Evolutionary conservation across 225 moss, liverwort and hornwort genomes (phyloP).

Genomic region (Lunularia cruciata): DNA sequence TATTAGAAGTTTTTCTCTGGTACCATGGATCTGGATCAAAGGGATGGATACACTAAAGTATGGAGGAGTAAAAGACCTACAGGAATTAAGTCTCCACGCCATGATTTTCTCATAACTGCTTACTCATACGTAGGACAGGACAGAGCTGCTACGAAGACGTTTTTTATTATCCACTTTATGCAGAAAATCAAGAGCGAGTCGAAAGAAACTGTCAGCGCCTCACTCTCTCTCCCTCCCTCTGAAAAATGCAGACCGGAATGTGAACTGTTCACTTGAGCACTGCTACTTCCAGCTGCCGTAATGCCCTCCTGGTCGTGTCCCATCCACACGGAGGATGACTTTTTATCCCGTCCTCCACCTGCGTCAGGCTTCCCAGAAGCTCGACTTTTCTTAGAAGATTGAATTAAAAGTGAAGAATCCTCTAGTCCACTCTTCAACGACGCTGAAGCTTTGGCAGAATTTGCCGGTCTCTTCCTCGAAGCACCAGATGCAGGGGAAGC

Average conservation of each 20-base stretch:
- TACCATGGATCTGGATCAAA: conserved; percentile 7
- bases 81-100: conserved; percentile 20
- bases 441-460: conserved; percentile 40
- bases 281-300: conserved; percentile 61
- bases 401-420: conserved; percentile 35
- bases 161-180: conserved; percentile 21
- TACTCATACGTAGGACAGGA: conserved; percentile 18
- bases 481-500: conserved; percentile 55
- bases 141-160: conserved; percentile 21
- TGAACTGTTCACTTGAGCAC: conserved; percentile 42
- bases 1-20: background rate
- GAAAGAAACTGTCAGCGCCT: conserved; percentile 27
- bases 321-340: conserved; percentile 53
- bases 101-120: conserved; percentile 20
- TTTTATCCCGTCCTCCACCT: conserved; percentile 50
- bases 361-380: conserved; percentile 57
- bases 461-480: conserved; percentile 72
- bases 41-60: conserved; percentile 17
- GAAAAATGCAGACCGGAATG: conserved; percentile 39
- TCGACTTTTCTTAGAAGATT: conserved; percentile 66
- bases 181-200: conserved; percentile 24
- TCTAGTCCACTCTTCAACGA: conserved; percentile 44
- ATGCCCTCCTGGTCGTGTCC: conserved; percentile 59
- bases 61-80: conserved; percentile 20
- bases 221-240: conserved; percentile 27